Percentiles rank a stretch among this genome's conserved stretches.
Evolutionary conservation across 2,329 filamentous ascomycete genomes (phyloP).

Genomic region (Cladophialophora carrionii): DNA sequence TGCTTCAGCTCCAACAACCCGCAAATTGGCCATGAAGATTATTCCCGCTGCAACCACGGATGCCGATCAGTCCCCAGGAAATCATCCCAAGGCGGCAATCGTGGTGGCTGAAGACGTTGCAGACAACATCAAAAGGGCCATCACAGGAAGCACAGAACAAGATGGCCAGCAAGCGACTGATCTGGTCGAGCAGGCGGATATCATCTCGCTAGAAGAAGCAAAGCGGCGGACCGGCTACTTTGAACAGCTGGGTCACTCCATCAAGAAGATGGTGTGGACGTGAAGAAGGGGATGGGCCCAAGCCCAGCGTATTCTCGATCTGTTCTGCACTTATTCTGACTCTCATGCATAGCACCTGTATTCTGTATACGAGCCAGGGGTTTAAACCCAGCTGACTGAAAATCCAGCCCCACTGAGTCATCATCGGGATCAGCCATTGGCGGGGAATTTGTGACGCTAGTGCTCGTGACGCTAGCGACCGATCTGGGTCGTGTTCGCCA

Average conservation of each 20-base stretch:
- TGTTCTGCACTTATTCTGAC: background rate
- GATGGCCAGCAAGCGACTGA: slow-evolving; percentile 38
- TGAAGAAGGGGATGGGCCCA: slow-evolving; percentile 40
- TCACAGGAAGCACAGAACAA: slow-evolving; percentile 45
- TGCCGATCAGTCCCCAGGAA: slow-evolving; percentile 7
- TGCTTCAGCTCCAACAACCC: slow-evolving; percentile 39
- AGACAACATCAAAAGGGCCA: slow-evolving; percentile 73
- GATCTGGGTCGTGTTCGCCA: slow-evolving; percentile 10
- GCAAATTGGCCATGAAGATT: slow-evolving; percentile 51
- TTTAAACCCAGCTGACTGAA: background rate
- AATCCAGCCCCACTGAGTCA: slow-evolving; percentile 6
- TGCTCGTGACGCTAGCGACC: slow-evolving; percentile 8
- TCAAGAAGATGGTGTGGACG: slow-evolving; percentile 93
- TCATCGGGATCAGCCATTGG: background rate
- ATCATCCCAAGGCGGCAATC: slow-evolving; percentile 36
- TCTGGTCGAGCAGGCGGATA: slow-evolving; percentile 63
- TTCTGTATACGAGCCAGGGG: no score
- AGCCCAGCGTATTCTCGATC: background rate
- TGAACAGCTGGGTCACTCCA: slow-evolving; percentile 82
- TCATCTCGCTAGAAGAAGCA: slow-evolving; percentile 83
- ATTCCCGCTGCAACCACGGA: slow-evolving; percentile 39
- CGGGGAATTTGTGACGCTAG: slow-evolving; percentile 7
- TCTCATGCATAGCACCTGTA: background rate
- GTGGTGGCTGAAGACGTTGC: slow-evolving; percentile 67
- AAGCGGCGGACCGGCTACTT: slow-evolving; percentile 83